Percentiles rank a stretch among this genome's conserved stretches.
These are phyloP conservation scores for Cryptococcus jaspeensis DNA, from an alignment of 1,284 basidiomycete species.

Conservation along the genomic window DNA sequence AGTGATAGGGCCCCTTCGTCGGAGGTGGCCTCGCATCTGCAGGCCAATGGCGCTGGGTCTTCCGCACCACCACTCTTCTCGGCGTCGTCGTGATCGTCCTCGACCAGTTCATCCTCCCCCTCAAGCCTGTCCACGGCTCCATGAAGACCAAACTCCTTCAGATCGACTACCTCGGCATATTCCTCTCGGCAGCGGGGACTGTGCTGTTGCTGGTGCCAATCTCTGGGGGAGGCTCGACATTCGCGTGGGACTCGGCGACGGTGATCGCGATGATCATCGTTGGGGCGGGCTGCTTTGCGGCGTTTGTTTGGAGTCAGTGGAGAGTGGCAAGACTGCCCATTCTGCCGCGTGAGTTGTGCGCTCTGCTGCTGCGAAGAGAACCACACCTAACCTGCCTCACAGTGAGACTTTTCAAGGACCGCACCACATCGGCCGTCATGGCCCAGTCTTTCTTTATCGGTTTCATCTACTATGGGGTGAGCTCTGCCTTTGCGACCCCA, in stretches of 20 bases:
- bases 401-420: constrained; percentile 31
- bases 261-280: constrained; percentile 33
- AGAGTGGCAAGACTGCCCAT: constrained; percentile 30
- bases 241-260: constrained; percentile 31
- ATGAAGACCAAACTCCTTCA: constrained; percentile 26
- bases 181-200: constrained; percentile 28
- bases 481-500: neutral
- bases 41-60: constrained; percentile 40
- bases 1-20: constrained; percentile 29
- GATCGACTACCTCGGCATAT: constrained; percentile 38
- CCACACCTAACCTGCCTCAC: neutral
- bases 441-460: constrained; percentile 35
- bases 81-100: constrained; percentile 24
- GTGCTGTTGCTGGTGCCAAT: constrained; percentile 40
- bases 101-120: constrained; percentile 33
- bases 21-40: constrained; percentile 30
- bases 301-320: constrained; percentile 28
- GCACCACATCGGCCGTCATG: constrained; percentile 26
- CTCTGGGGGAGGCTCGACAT: constrained; percentile 38
- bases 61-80: constrained; percentile 29
- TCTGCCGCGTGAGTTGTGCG: constrained; percentile 27
- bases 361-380: neutral
- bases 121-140: constrained; percentile 30
- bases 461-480: constrained; percentile 34
- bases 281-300: constrained; percentile 14